phyloP scores from a whole-genome alignment of 2,329 filamentous ascomycete genomes.

The Colletotrichum sp. region DNA sequence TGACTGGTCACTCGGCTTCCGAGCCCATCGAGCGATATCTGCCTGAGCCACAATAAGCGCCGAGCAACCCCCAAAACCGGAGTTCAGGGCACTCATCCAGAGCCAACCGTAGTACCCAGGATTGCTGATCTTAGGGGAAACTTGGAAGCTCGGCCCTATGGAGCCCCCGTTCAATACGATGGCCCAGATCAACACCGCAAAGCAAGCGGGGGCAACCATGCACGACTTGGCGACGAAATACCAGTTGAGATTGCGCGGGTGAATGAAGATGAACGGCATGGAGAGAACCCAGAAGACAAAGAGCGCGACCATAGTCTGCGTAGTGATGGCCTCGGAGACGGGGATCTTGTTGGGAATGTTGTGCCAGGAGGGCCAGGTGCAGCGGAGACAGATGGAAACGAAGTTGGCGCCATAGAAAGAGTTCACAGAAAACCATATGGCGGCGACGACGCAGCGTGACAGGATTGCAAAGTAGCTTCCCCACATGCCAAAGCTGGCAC shows the following conservation, averaged over 20 bases:
- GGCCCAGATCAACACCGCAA: conserved; percentile 27
- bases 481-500: not conserved
- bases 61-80: not conserved
- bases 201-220: conserved; percentile 25
- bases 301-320: conserved; percentile 27
- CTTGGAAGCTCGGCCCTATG: not conserved
- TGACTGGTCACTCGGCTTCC: not conserved
- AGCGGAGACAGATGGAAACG: conserved; percentile 29
- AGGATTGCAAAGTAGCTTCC: not conserved
- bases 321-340: conserved; percentile 26
- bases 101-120: not conserved
- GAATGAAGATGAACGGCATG: conserved; percentile 29
- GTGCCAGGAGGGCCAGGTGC: conserved; percentile 28
- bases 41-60: not conserved
- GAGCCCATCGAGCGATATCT: not conserved
- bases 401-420: conserved; percentile 20
- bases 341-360: conserved; percentile 28
- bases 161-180: conserved; percentile 16
- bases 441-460: not conserved
- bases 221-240: conserved; percentile 29
- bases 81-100: not conserved
- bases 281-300: conserved; percentile 28
- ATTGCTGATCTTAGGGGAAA: not conserved
- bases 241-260: conserved; percentile 27
- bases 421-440: not conserved